Conservation (phyloP, 176 grass and related monocot species). For the Cymbopogon citratus region DNA sequence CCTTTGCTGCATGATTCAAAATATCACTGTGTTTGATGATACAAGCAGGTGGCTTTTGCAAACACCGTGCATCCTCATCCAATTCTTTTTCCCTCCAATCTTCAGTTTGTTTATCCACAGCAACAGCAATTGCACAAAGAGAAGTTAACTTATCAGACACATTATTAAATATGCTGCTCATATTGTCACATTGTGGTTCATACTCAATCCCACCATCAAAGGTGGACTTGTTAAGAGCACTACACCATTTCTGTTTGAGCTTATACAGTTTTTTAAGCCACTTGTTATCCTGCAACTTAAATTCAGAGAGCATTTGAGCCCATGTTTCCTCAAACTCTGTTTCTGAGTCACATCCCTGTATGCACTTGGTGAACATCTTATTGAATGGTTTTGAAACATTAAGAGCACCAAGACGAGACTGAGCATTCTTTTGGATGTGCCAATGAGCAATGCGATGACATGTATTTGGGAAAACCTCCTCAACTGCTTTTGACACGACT, state of each 20-base stretch:
- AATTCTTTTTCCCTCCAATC: conserved; percentile 68
- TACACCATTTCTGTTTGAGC: conserved; percentile 65
- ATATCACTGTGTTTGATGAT: conserved; percentile 77
- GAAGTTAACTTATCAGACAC: conserved; percentile 45
- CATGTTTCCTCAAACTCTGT: conserved; percentile 65
- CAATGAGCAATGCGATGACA: conserved; percentile 61
- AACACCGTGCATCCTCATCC: conserved; percentile 64
- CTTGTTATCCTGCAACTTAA: conserved; percentile 74
- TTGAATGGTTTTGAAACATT: conserved; percentile 65
- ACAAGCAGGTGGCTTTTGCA: conserved; percentile 50
- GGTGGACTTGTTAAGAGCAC: conserved; percentile 59
- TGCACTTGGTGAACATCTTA: conserved; percentile 64
- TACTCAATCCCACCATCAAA: conserved; percentile 71
- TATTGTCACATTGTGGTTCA: conserved; percentile 61
- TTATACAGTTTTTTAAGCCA: conserved; percentile 85
- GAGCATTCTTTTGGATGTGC: conserved; percentile 71
- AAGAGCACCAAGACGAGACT: conserved; percentile 59
- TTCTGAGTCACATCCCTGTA: conserved; percentile 66
- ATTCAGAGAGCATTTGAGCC: conserved; percentile 55
- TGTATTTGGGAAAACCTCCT: conserved; percentile 56
- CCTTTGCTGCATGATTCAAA: conserved; percentile 70
- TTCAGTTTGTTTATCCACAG: conserved; percentile 53
- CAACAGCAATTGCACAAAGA: conserved; percentile 35
- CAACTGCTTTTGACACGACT: conserved; percentile 59
- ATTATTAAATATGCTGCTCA: conserved; percentile 61